Conservation (phyloP, 2,329 filamentous ascomycete species). For the Clarireedia hainanense region DNA sequence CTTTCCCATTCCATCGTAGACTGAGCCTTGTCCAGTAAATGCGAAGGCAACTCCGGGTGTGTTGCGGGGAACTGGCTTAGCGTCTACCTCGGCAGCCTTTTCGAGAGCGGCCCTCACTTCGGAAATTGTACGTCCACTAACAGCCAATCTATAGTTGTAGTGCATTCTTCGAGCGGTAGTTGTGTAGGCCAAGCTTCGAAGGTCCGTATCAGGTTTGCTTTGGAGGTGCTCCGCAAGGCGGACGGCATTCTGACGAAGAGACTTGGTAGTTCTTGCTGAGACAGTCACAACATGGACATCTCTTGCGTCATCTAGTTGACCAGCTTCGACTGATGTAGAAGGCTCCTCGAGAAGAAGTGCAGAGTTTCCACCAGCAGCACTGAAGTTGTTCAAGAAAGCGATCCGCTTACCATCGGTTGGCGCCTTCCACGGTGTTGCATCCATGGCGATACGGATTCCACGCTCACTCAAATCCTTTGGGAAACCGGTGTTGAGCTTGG, state of each 20-base stretch:
- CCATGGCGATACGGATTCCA: conserved; percentile 13
- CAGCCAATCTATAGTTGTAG: background rate
- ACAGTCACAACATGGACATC: conserved; percentile 36
- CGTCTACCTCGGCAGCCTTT: background rate
- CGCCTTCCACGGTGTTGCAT: conserved; percentile 12
- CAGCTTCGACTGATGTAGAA: conserved; percentile 24
- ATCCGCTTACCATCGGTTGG: conserved; percentile 28
- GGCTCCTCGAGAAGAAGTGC: conserved; percentile 10
- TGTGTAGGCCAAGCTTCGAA: conserved; percentile 9
- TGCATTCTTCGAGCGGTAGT: background rate
- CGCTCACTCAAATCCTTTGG: conserved; percentile 30
- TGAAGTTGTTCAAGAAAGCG: conserved; percentile 32
- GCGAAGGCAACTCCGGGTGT: background rate
- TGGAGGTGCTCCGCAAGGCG: conserved; percentile 18
- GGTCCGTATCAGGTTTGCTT: conserved; percentile 14
- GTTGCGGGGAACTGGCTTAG: background rate
- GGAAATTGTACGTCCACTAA: background rate
- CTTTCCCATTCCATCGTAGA: background rate
- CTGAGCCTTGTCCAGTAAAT: conserved; percentile 3
- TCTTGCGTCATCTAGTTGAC: conserved; percentile 33
- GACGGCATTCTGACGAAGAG: conserved; percentile 19
- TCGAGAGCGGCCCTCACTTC: background rate
- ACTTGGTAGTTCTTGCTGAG: conserved; percentile 36
- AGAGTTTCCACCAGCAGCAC: conserved; percentile 14
- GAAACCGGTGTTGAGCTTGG: conserved; percentile 14